Evolutionary conservation across 306 rosid species (phyloP).

Genomic region (Psophocarpus tetragonolobus): DNA sequence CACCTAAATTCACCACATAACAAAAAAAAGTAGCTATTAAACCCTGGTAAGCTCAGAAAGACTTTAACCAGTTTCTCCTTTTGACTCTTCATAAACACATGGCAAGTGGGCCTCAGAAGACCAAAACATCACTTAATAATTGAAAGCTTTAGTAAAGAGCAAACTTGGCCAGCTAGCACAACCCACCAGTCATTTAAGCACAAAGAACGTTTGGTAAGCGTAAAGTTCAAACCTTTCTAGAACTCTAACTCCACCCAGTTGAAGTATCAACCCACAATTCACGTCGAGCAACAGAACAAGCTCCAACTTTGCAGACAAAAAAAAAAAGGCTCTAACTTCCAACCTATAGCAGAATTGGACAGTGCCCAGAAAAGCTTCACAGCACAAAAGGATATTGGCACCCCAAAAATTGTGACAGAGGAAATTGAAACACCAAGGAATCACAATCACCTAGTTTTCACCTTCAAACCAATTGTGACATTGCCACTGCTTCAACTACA

Average conservation of each 20-base stretch:
- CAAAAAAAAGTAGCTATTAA: constrained; percentile 10
- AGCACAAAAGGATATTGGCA: background rate
- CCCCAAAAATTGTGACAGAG: constrained; percentile 10
- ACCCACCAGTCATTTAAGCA: constrained; percentile 40
- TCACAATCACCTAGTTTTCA: background rate
- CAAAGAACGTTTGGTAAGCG: constrained; percentile 43
- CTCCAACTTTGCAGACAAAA: too few relatives aligned
- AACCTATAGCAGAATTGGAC: background rate
- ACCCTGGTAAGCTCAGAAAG: background rate
- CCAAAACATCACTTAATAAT: background rate
- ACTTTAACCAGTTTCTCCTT: constrained; percentile 5
- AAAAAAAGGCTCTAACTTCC: background rate
- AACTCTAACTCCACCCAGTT: constrained; percentile 12
- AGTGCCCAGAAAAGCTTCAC: constrained; percentile 9
- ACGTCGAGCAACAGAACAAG: background rate
- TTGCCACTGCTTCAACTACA: background rate
- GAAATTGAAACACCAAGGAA: background rate
- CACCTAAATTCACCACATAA: background rate
- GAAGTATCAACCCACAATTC: constrained; percentile 12
- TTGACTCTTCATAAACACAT: constrained; percentile 5
- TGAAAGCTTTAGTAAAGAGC: background rate
- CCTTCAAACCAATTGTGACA: background rate
- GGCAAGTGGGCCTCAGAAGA: constrained; percentile 5
- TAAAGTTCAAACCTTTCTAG: constrained; percentile 21
- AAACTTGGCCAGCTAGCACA: constrained; percentile 12